Evolutionary conservation across 2,329 filamentous ascomycete species (phyloP).

Genomic region (Colletotrichum tabaci): DNA sequence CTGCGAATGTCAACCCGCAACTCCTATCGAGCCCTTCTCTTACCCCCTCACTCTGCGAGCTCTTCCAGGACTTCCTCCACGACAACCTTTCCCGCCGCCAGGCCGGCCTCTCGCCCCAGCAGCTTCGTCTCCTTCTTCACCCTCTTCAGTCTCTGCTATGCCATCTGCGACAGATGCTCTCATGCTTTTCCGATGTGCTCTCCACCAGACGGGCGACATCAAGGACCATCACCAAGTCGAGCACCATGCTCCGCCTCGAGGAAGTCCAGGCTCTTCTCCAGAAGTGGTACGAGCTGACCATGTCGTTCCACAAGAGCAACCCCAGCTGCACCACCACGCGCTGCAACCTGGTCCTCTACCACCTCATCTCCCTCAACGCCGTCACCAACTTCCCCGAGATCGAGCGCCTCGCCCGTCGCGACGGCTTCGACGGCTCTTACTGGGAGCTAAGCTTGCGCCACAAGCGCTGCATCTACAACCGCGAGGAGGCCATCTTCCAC

Average conservation of each 20-base stretch:
- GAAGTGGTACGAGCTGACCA: slow-evolving; percentile 78
- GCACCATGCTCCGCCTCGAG: slow-evolving; percentile 72
- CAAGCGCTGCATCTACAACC: slow-evolving; percentile 74
- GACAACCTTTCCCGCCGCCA: slow-evolving; percentile 71
- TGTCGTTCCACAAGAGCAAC: slow-evolving; percentile 68
- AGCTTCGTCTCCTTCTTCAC: slow-evolving; percentile 77
- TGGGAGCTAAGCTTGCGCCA: slow-evolving; percentile 70
- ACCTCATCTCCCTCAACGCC: slow-evolving; percentile 78
- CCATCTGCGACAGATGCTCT: slow-evolving; percentile 75
- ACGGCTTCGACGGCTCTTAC: slow-evolving; percentile 69
- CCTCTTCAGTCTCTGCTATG: slow-evolving; percentile 76
- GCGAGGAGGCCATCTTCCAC: slow-evolving; percentile 76
- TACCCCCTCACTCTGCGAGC: slow-evolving; percentile 72
- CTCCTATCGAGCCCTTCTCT: slow-evolving; percentile 64
- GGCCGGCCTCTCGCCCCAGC: slow-evolving; percentile 62
- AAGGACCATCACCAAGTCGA: slow-evolving; percentile 70
- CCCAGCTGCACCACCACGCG: slow-evolving; percentile 72
- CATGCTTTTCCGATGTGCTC: slow-evolving; percentile 73
- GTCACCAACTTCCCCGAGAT: slow-evolving; percentile 78
- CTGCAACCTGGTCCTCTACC: slow-evolving; percentile 78
- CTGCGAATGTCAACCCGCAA: slow-evolving; percentile 64
- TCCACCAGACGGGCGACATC: slow-evolving; percentile 57
- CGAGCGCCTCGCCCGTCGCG: slow-evolving; percentile 75
- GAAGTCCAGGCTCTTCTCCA: slow-evolving; percentile 76
- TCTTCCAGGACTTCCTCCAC: slow-evolving; percentile 78